phyloP scores from a whole-genome alignment of 2,329 filamentous ascomycete genomes.

The Magnaporthiopsis rhizophila region DNA sequence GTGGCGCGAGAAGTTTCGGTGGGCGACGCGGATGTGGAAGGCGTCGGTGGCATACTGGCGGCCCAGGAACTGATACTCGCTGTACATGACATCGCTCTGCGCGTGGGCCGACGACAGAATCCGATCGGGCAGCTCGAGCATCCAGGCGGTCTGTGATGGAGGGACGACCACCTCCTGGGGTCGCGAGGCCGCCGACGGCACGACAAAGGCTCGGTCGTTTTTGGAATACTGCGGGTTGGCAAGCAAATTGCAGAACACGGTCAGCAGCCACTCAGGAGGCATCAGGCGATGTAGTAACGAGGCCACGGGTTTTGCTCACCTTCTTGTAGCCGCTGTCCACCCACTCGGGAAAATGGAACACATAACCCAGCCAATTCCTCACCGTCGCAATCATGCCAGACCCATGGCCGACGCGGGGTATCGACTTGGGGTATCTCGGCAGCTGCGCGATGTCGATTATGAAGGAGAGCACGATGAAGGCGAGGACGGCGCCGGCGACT shows the following conservation, averaged over 20 bases:
- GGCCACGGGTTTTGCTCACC: slow-evolving; percentile 16
- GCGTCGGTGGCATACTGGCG: slow-evolving; percentile 23
- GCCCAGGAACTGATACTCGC: slow-evolving; percentile 34
- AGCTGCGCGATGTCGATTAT: slow-evolving; percentile 30
- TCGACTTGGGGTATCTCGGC: slow-evolving; percentile 29
- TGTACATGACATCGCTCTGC: slow-evolving; percentile 36
- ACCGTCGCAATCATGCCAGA: slow-evolving; percentile 27
- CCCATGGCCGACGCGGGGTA: slow-evolving; percentile 33
- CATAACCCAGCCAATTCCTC: slow-evolving; percentile 31
- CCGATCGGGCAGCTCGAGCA: slow-evolving; percentile 38
- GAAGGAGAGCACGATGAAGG: slow-evolving; percentile 30
- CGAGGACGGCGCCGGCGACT: slow-evolving; percentile 17
- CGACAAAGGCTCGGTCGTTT: slow-evolving; percentile 30
- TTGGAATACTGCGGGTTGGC: slow-evolving; percentile 30
- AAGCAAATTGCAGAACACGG: neutral
- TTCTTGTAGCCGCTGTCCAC: slow-evolving; percentile 34
- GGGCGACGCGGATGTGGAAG: slow-evolving; percentile 33
- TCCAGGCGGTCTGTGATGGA: slow-evolving; percentile 33
- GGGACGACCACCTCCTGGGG: slow-evolving; percentile 37
- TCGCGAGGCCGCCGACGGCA: slow-evolving; percentile 31
- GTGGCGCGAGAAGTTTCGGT: slow-evolving; percentile 35
- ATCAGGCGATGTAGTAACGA: neutral
- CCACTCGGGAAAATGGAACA: slow-evolving; percentile 30
- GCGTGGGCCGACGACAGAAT: slow-evolving; percentile 32
- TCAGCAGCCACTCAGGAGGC: neutral